Percentiles rank a stretch among this genome's conserved stretches.
These are phyloP conservation scores for Taphrina betulina DNA, from an alignment of 1,139 yeast genomes.

Conservation along the genomic window DNA sequence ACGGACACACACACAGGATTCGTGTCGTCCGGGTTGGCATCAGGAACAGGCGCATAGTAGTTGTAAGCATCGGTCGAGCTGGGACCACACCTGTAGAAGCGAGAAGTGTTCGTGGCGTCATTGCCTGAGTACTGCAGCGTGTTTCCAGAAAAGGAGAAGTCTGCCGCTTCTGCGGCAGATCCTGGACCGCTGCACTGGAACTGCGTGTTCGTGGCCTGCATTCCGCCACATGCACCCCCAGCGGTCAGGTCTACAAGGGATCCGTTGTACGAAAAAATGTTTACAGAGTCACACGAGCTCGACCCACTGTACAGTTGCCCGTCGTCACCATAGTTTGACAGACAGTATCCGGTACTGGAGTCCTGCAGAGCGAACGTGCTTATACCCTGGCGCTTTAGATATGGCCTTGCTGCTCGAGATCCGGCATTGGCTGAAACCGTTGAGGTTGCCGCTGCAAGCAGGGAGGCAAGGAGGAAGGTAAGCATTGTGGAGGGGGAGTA, in stretches of 20 bases:
- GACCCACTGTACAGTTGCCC: conserved; percentile 18
- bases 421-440: neutral
- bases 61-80: conserved; percentile 6
- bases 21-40: neutral
- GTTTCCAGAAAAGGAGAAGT: neutral
- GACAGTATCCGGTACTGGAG: conserved; percentile 13
- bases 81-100: conserved; percentile 15
- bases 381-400: neutral
- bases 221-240: conserved; percentile 17
- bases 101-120: conserved; percentile 1
- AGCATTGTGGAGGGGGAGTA: too few relatives aligned
- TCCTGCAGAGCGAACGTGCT: conserved; percentile 14
- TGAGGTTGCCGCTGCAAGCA: neutral
- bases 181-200: conserved; percentile 18
- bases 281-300: neutral
- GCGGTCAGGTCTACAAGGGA: conserved; percentile 6
- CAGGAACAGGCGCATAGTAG: conserved; percentile 15
- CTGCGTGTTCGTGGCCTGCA: conserved; percentile 9
- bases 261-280: conserved; percentile 11
- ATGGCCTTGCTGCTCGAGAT: neutral
- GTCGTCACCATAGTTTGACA: conserved; percentile 9
- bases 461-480: too few relatives aligned
- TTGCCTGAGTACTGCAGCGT: conserved; percentile 5
- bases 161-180: conserved; percentile 6
- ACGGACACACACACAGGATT: neutral